Percentiles rank a stretch among this genome's conserved stretches.
Conservation (phyloP, 2,329 filamentous ascomycete species). For the Fusarium penzigii region DNA sequence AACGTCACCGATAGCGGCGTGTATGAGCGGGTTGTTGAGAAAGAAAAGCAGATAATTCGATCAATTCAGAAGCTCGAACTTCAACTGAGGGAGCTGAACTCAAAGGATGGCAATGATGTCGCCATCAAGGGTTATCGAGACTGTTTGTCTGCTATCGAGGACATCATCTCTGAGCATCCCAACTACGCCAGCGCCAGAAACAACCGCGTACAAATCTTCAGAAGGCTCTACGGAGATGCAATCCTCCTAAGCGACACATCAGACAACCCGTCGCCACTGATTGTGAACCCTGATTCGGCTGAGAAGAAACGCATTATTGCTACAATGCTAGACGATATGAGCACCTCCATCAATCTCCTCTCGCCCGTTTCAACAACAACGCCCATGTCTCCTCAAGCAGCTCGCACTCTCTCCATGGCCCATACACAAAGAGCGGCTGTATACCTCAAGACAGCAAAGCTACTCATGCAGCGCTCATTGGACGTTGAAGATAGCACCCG, state of each 20-base stretch:
- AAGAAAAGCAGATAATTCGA: slow-evolving; percentile 55
- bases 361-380: slow-evolving; percentile 52
- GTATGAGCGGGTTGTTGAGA: slow-evolving; percentile 52
- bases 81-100: slow-evolving; percentile 47
- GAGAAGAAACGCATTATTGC: slow-evolving; percentile 43
- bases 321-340: slow-evolving; percentile 54
- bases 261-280: slow-evolving; percentile 42
- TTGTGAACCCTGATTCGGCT: slow-evolving; percentile 36
- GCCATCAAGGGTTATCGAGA: slow-evolving; percentile 47
- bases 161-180: slow-evolving; percentile 59
- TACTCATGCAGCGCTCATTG: slow-evolving; percentile 39
- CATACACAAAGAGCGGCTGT: slow-evolving; percentile 72
- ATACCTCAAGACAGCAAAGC: slow-evolving; percentile 60
- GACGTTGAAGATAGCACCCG: slow-evolving; percentile 41
- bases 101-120: slow-evolving; percentile 36
- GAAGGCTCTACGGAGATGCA: slow-evolving; percentile 63
- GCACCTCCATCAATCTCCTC: slow-evolving; percentile 58
- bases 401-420: slow-evolving; percentile 66
- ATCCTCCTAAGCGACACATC: slow-evolving; percentile 48
- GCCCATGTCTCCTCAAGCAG: slow-evolving; percentile 63
- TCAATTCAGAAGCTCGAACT: slow-evolving; percentile 57
- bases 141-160: slow-evolving; percentile 51
- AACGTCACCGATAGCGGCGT: slow-evolving; percentile 51
- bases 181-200: slow-evolving; percentile 72
- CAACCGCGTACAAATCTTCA: slow-evolving; percentile 70